Evolutionary conservation across 2,329 filamentous ascomycete genomes (phyloP), one percentile per base, ranked within the genome.

Genomic region (Trichoderma harzianum): DNA sequence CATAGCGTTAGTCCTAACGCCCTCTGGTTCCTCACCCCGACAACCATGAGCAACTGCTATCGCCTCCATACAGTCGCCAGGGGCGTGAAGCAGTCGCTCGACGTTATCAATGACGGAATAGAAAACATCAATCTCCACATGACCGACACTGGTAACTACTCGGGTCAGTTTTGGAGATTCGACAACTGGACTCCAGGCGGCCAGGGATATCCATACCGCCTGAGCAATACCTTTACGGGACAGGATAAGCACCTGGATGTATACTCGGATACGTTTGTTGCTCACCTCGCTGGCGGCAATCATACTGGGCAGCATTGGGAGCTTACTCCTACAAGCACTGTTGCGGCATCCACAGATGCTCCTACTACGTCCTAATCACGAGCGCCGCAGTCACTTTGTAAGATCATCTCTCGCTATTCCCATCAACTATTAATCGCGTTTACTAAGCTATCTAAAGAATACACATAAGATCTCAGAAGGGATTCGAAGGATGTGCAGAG

Each of bases 131-230:
- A 55, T 8, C 34, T 68, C 16, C 65, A 68, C 18, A 14, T 68
- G 51, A 10, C 65, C 24, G 51, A 5, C 2, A 68, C 65, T 3
- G 65, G 51, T 30, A 14, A 58, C 28, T 68, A 18, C 10, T 57
- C 65, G 16, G 65, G 65, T 7, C 65, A 68, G 28, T 68, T 14
- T 30, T 68, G 65, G 65, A 26, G 53, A 30, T 68, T 68, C 16
- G 53, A 58, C 12, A n/a, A 39, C 16, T 58, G 32, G 51, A 24
- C 16, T 5, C 11, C 30, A 28, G 10, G n/a, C 11, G 47, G 47
- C 11, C 39, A 21, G n/a, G 8, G 12, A 1, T 65, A 65, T 53
- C 28, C 43, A 14, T 68, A 58, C 18, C 21, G 32, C 21, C 5
- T 68, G 24, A 68, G 51, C 14, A 68, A 68, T 36, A 43, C 16